Evolutionary conservation across 148 eudicot genomes (phyloP).

Genomic region (Linanthus parryae): DNA sequence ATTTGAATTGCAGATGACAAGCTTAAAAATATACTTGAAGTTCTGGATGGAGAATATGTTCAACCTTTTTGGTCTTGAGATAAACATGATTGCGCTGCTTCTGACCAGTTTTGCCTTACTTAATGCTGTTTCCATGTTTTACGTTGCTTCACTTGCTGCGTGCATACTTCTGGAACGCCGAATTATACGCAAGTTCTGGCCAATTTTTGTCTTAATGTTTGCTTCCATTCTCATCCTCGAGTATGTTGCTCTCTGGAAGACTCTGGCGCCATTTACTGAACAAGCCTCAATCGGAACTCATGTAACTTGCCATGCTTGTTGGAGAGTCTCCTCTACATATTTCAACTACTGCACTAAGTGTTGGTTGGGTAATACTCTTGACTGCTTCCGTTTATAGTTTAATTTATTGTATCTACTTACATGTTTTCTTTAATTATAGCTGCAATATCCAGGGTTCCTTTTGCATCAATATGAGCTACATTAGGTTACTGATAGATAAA

Average conservation of each 20-base stretch:
- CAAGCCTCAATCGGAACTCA: constrained; percentile 20
- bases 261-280: constrained; percentile 31
- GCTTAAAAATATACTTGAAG: constrained; percentile 80
- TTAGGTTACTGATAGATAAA: too few relatives aligned
- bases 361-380: constrained; percentile 85
- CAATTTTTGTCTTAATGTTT: constrained; percentile 64
- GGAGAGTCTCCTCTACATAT: constrained; percentile 53
- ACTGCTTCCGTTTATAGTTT: constrained; percentile 8
- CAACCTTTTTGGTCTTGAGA: constrained; percentile 95
- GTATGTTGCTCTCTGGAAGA: constrained; percentile 81
- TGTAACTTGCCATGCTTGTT: constrained; percentile 84
- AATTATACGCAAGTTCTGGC: constrained; percentile 77
- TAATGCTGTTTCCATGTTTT: constrained; percentile 79
- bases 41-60: constrained; percentile 95
- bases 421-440: too few relatives aligned
- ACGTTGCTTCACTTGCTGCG: constrained; percentile 77
- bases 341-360: constrained; percentile 68
- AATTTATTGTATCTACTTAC: constrained; percentile 1
- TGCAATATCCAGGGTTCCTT: too few relatives aligned
- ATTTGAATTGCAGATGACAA: constrained; percentile 78
- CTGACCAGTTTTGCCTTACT: constrained; percentile 80
- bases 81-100: constrained; percentile 90
- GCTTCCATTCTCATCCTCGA: constrained; percentile 72
- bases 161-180: constrained; percentile 72
- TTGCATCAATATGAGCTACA: too few relatives aligned